phyloP scores from a whole-genome alignment of 192 early-diverging fungal species.

The Coemansia sp. region DNA sequence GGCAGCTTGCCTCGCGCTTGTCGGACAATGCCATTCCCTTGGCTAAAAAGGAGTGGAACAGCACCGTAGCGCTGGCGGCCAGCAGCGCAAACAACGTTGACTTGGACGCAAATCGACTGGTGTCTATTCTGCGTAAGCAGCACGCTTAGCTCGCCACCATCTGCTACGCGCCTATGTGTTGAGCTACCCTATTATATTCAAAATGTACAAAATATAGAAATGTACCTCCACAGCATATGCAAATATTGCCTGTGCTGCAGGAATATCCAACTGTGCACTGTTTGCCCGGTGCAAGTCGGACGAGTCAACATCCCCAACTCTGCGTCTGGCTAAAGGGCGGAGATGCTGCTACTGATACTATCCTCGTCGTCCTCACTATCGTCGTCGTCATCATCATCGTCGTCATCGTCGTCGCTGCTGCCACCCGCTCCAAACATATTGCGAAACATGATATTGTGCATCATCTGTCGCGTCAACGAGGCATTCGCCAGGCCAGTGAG shows the following conservation, averaged over 20 bases:
- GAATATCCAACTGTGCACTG: too few species aligned
- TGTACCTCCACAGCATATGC: too few species aligned
- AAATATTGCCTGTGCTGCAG: too few species aligned
- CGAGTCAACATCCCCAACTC: too few species aligned
- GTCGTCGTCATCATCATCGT: conserved; percentile 2
- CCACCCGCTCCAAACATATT: conserved; percentile 3
- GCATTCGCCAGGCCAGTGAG: conserved; percentile 14
- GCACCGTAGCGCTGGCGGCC: conserved; percentile 13
- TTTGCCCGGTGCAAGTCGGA: too few species aligned
- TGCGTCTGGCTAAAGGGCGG: not conserved
- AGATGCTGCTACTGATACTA: too few species aligned
- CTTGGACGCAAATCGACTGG: conserved; percentile 17
- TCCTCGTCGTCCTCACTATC: not conserved
- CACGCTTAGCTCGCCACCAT: not conserved
- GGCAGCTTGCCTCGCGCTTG: conserved; percentile 25
- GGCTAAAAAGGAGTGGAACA: conserved; percentile 50
- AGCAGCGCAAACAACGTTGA: conserved; percentile 15
- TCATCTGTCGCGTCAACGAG: conserved; percentile 28
- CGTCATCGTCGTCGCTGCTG: not conserved
- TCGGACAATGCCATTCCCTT: conserved; percentile 39
- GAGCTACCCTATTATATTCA: not conserved
- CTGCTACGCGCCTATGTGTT: too few species aligned
- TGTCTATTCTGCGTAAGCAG: not conserved
- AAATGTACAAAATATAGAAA: conserved; percentile 3
- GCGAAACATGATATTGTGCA: conserved; percentile 23